phyloP scores from a whole-genome alignment of 352 stramenopile species.

The Pythium plurisporium region DNA sequence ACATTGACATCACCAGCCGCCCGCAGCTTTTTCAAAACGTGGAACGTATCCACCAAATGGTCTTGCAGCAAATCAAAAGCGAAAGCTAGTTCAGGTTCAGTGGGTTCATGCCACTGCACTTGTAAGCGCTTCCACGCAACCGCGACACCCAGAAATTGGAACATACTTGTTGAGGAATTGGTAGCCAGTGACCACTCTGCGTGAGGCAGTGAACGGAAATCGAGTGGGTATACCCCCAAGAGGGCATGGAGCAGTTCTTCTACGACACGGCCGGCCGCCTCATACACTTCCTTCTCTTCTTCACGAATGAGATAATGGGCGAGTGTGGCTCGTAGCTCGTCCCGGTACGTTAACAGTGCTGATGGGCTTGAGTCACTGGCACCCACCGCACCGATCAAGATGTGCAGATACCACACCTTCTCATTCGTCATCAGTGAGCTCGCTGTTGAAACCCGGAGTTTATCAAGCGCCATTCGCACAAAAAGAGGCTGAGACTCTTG shows the following conservation, averaged over 20 bases:
- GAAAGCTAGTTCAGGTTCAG: conserved; percentile 47
- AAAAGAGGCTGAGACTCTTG: conserved; percentile 36
- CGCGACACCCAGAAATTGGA: conserved; percentile 52
- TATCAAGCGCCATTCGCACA: conserved; percentile 42
- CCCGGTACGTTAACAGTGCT: conserved; percentile 33
- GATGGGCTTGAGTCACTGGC: conserved; percentile 29
- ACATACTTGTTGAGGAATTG: conserved; percentile 36
- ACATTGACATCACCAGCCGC: conserved; percentile 29
- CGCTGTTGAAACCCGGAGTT: conserved; percentile 36
- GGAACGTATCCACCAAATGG: conserved; percentile 36
- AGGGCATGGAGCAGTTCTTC: conserved; percentile 41
- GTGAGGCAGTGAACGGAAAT: conserved; percentile 55
- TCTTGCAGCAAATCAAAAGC: conserved; percentile 46
- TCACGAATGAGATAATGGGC: conserved; percentile 35
- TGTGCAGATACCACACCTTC: conserved; percentile 58
- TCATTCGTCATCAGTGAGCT: conserved; percentile 48
- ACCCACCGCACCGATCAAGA: conserved; percentile 50
- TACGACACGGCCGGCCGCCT: conserved; percentile 39
- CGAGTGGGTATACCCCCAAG: conserved; percentile 46
- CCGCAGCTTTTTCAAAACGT: conserved; percentile 25
- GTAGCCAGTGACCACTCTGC: conserved; percentile 40
- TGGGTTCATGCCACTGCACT: conserved; percentile 62
- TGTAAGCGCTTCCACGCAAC: conserved; percentile 50
- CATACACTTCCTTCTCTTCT: conserved; percentile 58
- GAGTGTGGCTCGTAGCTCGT: conserved; percentile 39